Conservation (phyloP, 2,329 filamentous ascomycete genomes). For the Pezicula neosporulosa region DNA sequence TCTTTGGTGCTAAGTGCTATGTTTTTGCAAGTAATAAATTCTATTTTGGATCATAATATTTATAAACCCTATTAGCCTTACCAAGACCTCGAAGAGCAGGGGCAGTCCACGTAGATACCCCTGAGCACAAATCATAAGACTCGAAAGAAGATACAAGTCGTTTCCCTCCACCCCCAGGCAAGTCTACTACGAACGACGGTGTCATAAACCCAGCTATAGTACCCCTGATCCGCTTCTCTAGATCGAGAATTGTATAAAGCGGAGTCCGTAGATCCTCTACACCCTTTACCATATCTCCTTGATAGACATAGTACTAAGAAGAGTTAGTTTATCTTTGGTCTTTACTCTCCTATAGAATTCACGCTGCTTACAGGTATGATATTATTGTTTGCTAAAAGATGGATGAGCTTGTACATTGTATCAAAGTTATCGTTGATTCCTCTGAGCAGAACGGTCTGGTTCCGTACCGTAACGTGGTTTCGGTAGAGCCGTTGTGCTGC, state of each 20-base stretch:
- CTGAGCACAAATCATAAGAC: constrained; percentile 49
- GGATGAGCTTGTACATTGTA: constrained; percentile 52
- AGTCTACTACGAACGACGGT: constrained; percentile 60
- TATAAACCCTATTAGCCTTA: no score
- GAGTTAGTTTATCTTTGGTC: neutral
- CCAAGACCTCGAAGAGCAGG: no score
- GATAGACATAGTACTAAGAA: constrained; percentile 60
- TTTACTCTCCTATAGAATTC: neutral
- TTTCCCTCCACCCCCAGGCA: constrained; percentile 62
- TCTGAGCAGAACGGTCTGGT: constrained; percentile 56
- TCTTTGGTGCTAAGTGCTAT: no score
- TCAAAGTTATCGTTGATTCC: constrained; percentile 54
- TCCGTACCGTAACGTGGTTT: constrained; percentile 51
- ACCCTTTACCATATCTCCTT: constrained; percentile 58
- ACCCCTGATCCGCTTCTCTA: constrained; percentile 55
- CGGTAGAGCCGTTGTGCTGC: constrained; percentile 48
- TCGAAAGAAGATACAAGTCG: constrained; percentile 50
- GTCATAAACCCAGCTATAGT: constrained; percentile 60
- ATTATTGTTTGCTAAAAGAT: constrained; percentile 50
- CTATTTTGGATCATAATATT: no score
- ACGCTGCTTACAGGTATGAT: constrained; percentile 47
- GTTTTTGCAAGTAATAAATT: no score
- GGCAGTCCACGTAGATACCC: constrained; percentile 52
- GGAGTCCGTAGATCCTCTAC: constrained; percentile 62
- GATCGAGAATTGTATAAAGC: constrained; percentile 51